Base-by-base conservation (phyloP, 805 yeast genomes). In the Nakazawaea ernobii region DNA sequence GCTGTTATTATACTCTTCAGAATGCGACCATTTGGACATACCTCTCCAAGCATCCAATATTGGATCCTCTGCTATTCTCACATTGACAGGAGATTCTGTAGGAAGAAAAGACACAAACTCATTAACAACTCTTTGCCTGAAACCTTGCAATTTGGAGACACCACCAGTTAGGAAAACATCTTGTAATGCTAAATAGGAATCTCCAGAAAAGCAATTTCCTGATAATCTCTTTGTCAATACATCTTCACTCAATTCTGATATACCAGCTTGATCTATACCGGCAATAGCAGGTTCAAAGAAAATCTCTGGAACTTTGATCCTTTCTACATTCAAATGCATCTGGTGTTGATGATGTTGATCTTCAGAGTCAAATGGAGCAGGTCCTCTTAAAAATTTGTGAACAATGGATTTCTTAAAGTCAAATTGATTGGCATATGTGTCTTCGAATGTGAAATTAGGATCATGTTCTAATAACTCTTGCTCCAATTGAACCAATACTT, bases 221-320 rank as follows among this genome's bases (percentile, higher is more conserved):
- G 79, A 79, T 20, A 82, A 69, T 56, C 90, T 74, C 42, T 80
- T 75, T 36, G 77, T 59, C 6, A 91, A 59, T 7, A 88, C 71
- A 49, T 82, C 85, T 53, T 82, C 84, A 47, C 82, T 73, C 36
- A 90, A 66, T 63, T 94, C 98, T 24, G 77, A 61, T n/a, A 94
- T 73, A 27, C 98, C 98, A 0, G 97, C 96, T 66, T 91, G 98
- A 63, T 94, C 99, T 20, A 90, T 71, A 20, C 99, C 99, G 0
- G 95, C 96, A 52, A 94, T 89, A 8, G 84, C 77, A 6, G 99
- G 99, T 62, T 92, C 94, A 65, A 94, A 90, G 42, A 90, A 60
- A 2, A 91, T 83, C 65, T 94, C 99, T 0, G 98, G 97, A 2
- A 92, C 87, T 49, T 95, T 76, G 28, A 92, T 84, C 50, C 99